Evolutionary conservation across 2,329 filamentous ascomycete species (phyloP), one percentile per base, ranked within the genome.

Genomic region (Hymenoscyphus infarciens): DNA sequence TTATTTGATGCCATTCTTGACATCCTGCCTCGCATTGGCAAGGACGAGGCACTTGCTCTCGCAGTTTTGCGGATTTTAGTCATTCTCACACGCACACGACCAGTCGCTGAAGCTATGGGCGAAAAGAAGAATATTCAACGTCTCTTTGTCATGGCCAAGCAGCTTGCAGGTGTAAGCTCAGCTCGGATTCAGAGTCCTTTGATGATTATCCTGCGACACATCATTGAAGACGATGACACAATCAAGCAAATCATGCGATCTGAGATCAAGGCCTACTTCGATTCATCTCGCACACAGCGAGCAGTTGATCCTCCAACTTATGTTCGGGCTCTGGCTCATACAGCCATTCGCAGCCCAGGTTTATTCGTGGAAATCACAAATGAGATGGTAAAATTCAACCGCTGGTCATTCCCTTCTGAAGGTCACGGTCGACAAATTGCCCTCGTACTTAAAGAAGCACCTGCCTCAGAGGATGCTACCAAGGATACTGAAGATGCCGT

Each of bases 131-230:
- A 96, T 70, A 81, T 99, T 57, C 91, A 95, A 72, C 85, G 92
- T 31, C 80, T 99, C 25, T 98, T 99, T 76, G 85, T 97, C 59
- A 97, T 98, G 91, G 87, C 94, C 62, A 96, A 96, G 75, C 94
- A 98, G 74, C 84, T 98, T 63, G 88, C 91, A 22, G 90, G 90
- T 29, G 83, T 87, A 33, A 89, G 90, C 6, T 90, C 92, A 33
- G 85, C 90, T 61, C 88, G 88, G 61, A 83, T 99, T 10, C 85
- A 88, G 65, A 83, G 83, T 65, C 73, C 73, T 38, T 56, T 75
- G 35, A 88, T 98, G 83, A 84, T 94, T 13, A 88, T 97, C 59
- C 79, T 99, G 53, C 88, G 96, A 49, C 95, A 99, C 72, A 88
- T 99, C 67, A 86, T 98, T 60, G 95, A 99, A 76, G 96, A 99